Base-by-base conservation (phyloP, 768 basidiomycete genomes). In the Filobasidium floriforme region DNA sequence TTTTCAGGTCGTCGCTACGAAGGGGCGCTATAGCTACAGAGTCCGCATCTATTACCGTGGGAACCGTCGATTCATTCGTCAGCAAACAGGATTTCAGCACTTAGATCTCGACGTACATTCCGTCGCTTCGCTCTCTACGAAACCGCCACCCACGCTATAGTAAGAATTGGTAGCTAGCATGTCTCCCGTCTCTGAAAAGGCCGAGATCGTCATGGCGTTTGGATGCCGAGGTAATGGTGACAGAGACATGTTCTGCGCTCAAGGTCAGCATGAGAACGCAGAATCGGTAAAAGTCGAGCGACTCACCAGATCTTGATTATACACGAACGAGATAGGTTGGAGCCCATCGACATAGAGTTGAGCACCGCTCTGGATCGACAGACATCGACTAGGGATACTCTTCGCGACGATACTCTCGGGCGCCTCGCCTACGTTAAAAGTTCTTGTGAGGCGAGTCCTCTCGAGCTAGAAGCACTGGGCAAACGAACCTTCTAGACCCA, bases 121-220 rank as follows among this genome's bases (percentile, higher is more conserved):
- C 6, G 29, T 57, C 22, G 22, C 1, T 19, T 57, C 26, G 24
- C 54, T 57, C n/a, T 96, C 91, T 2, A 94, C 92, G 75, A 94
- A 96, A 1, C 92, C 92, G 52, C 92, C 92, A 1, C 66, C 66
- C 12, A 59, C 41, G 29, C 89, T 86, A 75, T 90, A 96, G 73
- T 94, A 98, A 75, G 92, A 89, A 71, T 98, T 97, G 14, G 90
- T 92, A 0, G 93, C 93, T 65, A 98, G 81, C 67, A 97, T 80
- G 69, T 89, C 85, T 1, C 93, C 93, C n/a, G 88, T 81, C 55
- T 83, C 81, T 62, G 83, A 86, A 70, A 92, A 98, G 41, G 85
- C 88, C 41, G 87, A 87, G 77, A 97, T 97, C 10, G 91, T 84
- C 86, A 98, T 93, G 52, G 93, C 93, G 74, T 94, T 94, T 18